Evolutionary conservation across 2,329 filamentous ascomycete species (phyloP).

Genomic region (Boeremia exigua): DNA sequence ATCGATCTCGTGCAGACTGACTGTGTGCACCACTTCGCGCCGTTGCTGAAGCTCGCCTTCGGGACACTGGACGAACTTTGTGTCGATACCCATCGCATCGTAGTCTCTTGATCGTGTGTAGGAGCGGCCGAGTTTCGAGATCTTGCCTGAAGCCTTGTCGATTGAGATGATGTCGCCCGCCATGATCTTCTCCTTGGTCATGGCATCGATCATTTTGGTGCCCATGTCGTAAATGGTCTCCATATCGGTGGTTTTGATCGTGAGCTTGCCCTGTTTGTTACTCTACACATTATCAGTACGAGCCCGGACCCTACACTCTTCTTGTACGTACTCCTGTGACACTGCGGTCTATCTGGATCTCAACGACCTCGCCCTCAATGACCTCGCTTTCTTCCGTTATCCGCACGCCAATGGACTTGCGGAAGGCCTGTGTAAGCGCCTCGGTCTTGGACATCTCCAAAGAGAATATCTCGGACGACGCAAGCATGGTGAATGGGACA

Average conservation of each 20-base stretch:
- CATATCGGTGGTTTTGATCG: conserved; percentile 99
- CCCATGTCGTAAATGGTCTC: conserved; percentile 99
- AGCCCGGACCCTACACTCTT: background rate
- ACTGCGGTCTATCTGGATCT: conserved; percentile 97
- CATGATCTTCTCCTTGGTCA: conserved; percentile 99
- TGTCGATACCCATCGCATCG: conserved; percentile 98
- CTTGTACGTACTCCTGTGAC: conserved; percentile 74
- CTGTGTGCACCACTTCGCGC: conserved; percentile 95
- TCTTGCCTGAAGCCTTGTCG: conserved; percentile 97
- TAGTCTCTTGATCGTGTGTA: conserved; percentile 96
- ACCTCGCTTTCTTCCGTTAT: conserved; percentile 99
- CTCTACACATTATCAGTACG: conserved; percentile 56
- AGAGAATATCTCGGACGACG: conserved; percentile 96
- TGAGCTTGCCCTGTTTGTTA: conserved; percentile 98
- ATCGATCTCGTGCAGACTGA: conserved; percentile 96
- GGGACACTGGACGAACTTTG: conserved; percentile 96
- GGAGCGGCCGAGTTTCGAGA: conserved; percentile 93
- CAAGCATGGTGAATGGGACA: conserved; percentile 94
- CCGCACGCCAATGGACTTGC: conserved; percentile 95
- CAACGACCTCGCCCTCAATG: conserved; percentile 98
- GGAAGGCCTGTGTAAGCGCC: conserved; percentile 96
- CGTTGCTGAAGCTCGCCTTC: conserved; percentile 97
- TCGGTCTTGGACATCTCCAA: conserved; percentile 99
- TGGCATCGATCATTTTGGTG: conserved; percentile 98
- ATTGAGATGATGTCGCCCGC: conserved; percentile 98